Base-by-base conservation (phyloP, 805 yeast genomes). In the Pichia eremophila region DNA sequence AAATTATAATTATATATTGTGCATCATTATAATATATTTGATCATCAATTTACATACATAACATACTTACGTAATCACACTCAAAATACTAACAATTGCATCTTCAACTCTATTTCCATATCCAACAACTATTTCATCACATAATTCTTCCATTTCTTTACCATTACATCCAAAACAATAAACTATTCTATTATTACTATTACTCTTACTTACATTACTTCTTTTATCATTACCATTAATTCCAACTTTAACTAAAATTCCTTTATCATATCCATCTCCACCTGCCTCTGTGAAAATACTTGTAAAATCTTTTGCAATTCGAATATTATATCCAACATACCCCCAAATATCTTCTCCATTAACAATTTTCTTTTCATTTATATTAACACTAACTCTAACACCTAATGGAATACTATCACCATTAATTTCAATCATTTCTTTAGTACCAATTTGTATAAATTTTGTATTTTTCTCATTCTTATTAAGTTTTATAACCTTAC, bases 331-430 rank as follows among this genome's bases (percentile, higher is more conserved):
- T 0, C 95, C 95, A 59, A 77, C 81, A 6, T 83, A 69, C 2
- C 78, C 68, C 36, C 68, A 65, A 2, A 83, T 85, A 54, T 86
- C 85, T 0, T 93, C 95, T 43, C 75, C 80, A 11, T 68, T 54
- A 0, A 86, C 93, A 12, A 87, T 77, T 46, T 73, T 74, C 44
- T 72, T 74, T 11, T 74, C 75, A 41, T 77, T 68, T 10, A 79
- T 52, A 57, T 90, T 87, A 2, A 90, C 86, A 0, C 95, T 86
- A 10, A 90, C 95, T 54, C 95, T 70, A 15, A 83, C 87, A 55
- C 85, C 79, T 0, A 78, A 74, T 3, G 95, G 95, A 4, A 86
- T 22, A 4, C 81, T 52, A 75, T 77, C 8, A 63, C 64, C 44
- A 89, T 70, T 22, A 22, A 22, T 22, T 59, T 82, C 82, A 32